Evolutionary conservation across 768 basidiomycete genomes (phyloP), one percentile per base, ranked within the genome.

Genomic region (Strobilomyces echinocephalus): DNA sequence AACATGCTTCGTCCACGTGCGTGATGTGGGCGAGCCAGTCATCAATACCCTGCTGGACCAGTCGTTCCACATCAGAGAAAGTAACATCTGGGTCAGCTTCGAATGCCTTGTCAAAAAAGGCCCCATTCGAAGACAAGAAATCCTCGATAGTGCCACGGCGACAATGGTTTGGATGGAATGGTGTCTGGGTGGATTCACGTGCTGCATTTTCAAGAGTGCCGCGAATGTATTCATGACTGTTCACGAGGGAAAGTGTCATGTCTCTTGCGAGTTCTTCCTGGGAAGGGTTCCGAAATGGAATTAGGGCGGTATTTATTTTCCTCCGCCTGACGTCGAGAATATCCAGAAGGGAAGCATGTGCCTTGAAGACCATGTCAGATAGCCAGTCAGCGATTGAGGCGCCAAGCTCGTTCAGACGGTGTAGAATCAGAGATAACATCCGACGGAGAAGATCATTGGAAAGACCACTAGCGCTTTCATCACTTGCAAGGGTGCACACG

Each of bases 51-150:
- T 66, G 56, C 39, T 66, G 55, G 42, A 76, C 63, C 7, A 63
- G 53, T 14, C 42, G 47, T 54, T 78, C 74, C 9, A 78, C 65
- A 44, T 77, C 77, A 16, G 58, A 68, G 0, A 77, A 60, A 1
- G 65, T 57, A 4, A 60, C 3, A 46, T 31, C 36, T 20, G 60
- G 53, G 7, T 67, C 60, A 2, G 16, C 39, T 24, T 8, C 0
- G 44, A 54, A 46, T 15, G 50, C 55, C 1, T 48, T 38, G 1
- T 38, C 14, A 11, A 66, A 53, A 45, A 58, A 58, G 4, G 31
- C 8, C 7, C 55, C 46, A 18, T 54, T 21, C 2, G 40, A 48
- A 18, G 59, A 65, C 36, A 65, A 18, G 15, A 65, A 61, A 10
- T 62, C 30, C 0, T 51, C 28, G 14, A 66, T 43, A 12, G 52